Base-by-base conservation (phyloP, 2,329 filamentous ascomycete species). In the Verticillium klebahnii region DNA sequence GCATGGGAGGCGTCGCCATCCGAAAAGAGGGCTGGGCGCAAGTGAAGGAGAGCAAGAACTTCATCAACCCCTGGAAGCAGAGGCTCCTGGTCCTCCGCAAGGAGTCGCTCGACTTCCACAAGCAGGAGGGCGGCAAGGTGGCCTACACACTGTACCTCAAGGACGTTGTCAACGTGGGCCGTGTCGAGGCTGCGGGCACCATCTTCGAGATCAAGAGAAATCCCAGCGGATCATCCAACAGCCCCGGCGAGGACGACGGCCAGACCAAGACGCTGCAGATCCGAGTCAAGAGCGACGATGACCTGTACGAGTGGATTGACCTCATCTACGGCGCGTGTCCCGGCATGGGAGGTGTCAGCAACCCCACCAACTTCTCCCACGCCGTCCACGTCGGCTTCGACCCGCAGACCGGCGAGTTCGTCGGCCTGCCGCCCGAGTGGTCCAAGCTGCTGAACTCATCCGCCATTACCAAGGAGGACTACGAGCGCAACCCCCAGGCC, bases 251-350 rank as follows among this genome's bases (percentile, higher is more conserved):
- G 56, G 89, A 92, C 67, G 94, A 97, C 66, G 88, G 91, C 37
- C 85, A 89, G 9, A 90, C 89, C 62, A 92, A 91, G 74, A 91
- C 92, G 3, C 86, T 97, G 59, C 93, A 95, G 66, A 95, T 97
- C 74, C 92, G 91, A 73, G 93, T 98, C 69, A 96, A 97, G 77
- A 90, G 89, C 61, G 95, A 99, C 71, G 94, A 97, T 72, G 95
- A 99, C 69, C 87, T 99, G 60, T 99, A 99, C 76, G 93, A 96
- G 70, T 99, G 95, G 95, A 97, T 98, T 71, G 95, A 99, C 75
- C 92, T 93, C 74, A 96, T 99, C 67, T 98, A 98, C 74, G 93
- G 94, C 69, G 90, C 94, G 66, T 98, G 94, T 75, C 95, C 95
- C 19, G 94, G 92, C 65, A 97, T 98, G 92, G 93, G 95, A 64